Percentiles rank a stretch among this genome's conserved stretches.
Conservation (phyloP, 768 basidiomycete genomes). For the Mycena filopes region DNA sequence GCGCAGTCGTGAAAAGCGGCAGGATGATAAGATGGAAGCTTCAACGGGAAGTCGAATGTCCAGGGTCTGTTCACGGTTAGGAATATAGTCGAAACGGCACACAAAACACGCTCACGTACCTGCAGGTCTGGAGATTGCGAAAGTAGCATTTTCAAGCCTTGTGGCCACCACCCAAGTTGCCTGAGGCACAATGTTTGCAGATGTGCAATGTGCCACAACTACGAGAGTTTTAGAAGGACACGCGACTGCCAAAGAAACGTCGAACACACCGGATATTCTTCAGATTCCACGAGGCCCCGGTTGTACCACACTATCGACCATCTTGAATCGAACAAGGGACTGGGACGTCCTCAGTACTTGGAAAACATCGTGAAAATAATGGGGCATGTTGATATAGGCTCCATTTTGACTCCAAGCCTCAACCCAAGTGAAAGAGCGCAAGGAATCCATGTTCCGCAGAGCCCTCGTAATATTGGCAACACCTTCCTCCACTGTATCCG, state of each 20-base stretch:
- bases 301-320: conserved; percentile 5
- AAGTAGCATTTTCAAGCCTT: conserved; percentile 6
- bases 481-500: neutral
- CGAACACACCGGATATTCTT: conserved; percentile 16
- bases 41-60: conserved; percentile 7
- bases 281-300: neutral
- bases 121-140: conserved; percentile 19
- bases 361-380: conserved; percentile 11
- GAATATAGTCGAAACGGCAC: neutral
- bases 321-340: conserved; percentile 14
- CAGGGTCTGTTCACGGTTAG: conserved; percentile 10
- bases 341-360: conserved; percentile 10
- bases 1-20: conserved; percentile 33
- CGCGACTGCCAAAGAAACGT: neutral
- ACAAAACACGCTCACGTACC: neutral
- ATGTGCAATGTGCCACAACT: conserved; percentile 26
- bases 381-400: neutral
- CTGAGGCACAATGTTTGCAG: conserved; percentile 14
- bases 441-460: conserved; percentile 22
- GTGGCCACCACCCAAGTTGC: conserved; percentile 11
- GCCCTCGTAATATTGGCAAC: conserved; percentile 19
- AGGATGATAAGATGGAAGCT: conserved; percentile 3
- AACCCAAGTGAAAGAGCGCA: conserved; percentile 22
- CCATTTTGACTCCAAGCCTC: conserved; percentile 7
- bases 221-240: neutral